These are phyloP conservation scores for Apiospora arundinis DNA, from an alignment of 2,329 filamentous ascomycete species.

Conservation along the genomic window DNA sequence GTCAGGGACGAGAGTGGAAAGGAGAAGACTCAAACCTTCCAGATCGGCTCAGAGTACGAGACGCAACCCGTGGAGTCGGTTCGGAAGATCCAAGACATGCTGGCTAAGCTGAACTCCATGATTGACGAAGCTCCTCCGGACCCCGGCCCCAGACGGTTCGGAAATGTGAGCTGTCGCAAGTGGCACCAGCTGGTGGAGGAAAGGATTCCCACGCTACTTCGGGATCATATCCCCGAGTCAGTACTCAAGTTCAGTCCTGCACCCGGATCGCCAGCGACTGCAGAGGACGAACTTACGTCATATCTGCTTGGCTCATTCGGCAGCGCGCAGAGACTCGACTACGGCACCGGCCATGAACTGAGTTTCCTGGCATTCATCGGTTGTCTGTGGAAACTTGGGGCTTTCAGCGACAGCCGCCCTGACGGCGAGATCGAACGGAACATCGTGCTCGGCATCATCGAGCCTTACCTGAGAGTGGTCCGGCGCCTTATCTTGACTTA, in stretches of 20 bases:
- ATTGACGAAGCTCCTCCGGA: slow-evolving; percentile 84
- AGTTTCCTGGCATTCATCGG: slow-evolving; percentile 93
- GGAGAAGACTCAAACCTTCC: slow-evolving; percentile 54
- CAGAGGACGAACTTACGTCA: slow-evolving; percentile 71
- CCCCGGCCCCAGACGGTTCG: slow-evolving; percentile 85
- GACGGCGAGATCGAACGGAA: slow-evolving; percentile 71
- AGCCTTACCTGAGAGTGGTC: slow-evolving; percentile 77
- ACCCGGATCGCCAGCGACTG: slow-evolving; percentile 42
- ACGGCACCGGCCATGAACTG: slow-evolving; percentile 94
- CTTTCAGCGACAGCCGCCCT: slow-evolving; percentile 65
- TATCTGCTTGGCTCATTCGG: slow-evolving; percentile 90
- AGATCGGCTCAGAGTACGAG: slow-evolving; percentile 48
- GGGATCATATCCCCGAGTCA: slow-evolving; percentile 57
- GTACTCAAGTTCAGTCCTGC: slow-evolving; percentile 36
- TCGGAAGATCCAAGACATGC: slow-evolving; percentile 67
- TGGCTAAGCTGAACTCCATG: slow-evolving; percentile 68
- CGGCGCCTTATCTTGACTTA: slow-evolving; percentile 87
- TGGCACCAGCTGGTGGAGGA: slow-evolving; percentile 78
- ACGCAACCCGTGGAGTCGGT: slow-evolving; percentile 62
- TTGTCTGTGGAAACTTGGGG: slow-evolving; percentile 87
- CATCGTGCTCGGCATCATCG: slow-evolving; percentile 82
- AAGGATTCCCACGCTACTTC: slow-evolving; percentile 61
- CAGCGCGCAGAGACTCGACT: slow-evolving; percentile 87
- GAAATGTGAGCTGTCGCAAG: slow-evolving; percentile 86
- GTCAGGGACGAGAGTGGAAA: slow-evolving; percentile 43